Evolutionary conservation across 2,329 filamentous ascomycete genomes (phyloP).

Genomic region (Penicillium sp.): DNA sequence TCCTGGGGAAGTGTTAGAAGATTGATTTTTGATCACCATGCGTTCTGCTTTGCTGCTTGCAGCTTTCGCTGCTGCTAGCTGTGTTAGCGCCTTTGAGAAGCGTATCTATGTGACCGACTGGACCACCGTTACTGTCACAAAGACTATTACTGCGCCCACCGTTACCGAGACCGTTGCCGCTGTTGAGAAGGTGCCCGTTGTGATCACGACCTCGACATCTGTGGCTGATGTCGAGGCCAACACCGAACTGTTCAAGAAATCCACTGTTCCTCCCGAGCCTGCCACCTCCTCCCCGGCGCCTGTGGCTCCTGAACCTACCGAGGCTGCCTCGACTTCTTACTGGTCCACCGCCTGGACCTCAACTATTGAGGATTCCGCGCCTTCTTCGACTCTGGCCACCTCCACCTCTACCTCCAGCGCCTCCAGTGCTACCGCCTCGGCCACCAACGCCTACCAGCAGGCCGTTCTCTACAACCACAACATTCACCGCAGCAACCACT

Average conservation of each 20-base stretch:
- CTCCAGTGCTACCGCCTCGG: constrained; percentile 36
- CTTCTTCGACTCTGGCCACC: constrained; percentile 34
- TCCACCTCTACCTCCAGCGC: constrained; percentile 40
- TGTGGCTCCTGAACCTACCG: neutral
- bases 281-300: neutral
- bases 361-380: constrained; percentile 32
- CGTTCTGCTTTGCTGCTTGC: constrained; percentile 36
- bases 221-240: neutral
- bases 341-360: constrained; percentile 16
- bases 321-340: constrained; percentile 12
- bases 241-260: constrained; percentile 10
- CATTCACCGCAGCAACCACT: constrained; percentile 80
- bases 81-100: constrained; percentile 36
- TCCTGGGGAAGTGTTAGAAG: constrained; percentile 38
- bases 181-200: constrained; percentile 10
- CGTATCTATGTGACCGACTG: constrained; percentile 38
- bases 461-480: constrained; percentile 72
- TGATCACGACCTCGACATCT: constrained; percentile 5
- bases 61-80: constrained; percentile 37
- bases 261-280: constrained; percentile 5
- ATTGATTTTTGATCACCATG: constrained; percentile 38
- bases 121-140: constrained; percentile 38
- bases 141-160: constrained; percentile 32
- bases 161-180: constrained; percentile 24
- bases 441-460: constrained; percentile 33